These are phyloP conservation scores for Fusarium scirpi DNA, from an alignment of 2,329 filamentous ascomycete genomes.

Conservation along the genomic window DNA sequence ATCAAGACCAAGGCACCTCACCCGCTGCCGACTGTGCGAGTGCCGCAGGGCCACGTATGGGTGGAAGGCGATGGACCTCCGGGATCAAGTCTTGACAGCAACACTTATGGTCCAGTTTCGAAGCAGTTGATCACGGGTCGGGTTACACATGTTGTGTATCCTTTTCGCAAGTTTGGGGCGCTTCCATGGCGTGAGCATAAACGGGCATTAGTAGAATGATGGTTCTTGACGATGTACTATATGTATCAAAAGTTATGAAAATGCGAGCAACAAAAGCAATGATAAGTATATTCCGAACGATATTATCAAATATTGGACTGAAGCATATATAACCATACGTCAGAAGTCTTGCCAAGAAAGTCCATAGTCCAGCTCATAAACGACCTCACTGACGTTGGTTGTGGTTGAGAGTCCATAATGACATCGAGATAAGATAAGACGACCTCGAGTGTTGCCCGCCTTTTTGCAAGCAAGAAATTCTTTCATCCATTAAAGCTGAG, in stretches of 20 bases:
- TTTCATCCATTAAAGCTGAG: constrained; percentile 15
- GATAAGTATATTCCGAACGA: neutral
- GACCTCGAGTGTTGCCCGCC: neutral
- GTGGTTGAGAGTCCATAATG: neutral
- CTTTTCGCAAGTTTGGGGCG: constrained; percentile 68
- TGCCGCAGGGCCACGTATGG: constrained; percentile 92
- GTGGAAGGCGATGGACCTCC: constrained; percentile 88
- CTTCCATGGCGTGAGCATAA: constrained; percentile 69
- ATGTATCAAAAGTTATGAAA: constrained; percentile 1
- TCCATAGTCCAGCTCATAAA: neutral
- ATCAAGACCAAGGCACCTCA: constrained; percentile 75
- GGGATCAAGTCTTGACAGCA: constrained; percentile 82
- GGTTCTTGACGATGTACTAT: neutral
- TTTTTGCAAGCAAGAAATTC: constrained; percentile 21
- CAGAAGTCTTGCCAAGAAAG: neutral
- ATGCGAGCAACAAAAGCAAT: neutral
- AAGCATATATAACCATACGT: neutral
- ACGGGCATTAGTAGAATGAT: constrained; percentile 42
- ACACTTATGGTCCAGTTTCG: constrained; percentile 88
- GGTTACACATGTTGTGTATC: constrained; percentile 79
- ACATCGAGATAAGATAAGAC: constrained; percentile 19
- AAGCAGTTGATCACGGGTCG: constrained; percentile 79
- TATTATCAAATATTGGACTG: neutral
- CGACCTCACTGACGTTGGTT: constrained; percentile 2
- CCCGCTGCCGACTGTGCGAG: constrained; percentile 65